A percentile compares a stretch with the other conserved stretches of the same genome.
phyloP scores from a whole-genome alignment of 305 asterid genomes.

The Fraxinus albicans region DNA sequence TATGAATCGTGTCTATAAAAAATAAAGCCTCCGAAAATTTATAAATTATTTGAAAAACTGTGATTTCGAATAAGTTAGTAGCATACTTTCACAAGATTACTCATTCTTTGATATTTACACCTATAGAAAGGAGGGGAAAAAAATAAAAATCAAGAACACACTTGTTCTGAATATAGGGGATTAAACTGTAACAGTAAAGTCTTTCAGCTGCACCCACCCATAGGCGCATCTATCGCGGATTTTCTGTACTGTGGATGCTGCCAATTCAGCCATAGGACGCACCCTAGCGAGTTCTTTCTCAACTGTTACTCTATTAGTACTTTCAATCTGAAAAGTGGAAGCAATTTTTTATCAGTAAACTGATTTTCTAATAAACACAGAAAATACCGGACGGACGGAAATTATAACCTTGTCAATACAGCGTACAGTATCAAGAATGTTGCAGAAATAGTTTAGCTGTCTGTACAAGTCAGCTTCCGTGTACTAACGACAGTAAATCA shows the following conservation, averaged over 20 bases:
- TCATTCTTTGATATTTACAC: no score
- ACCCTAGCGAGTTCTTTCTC: slow-evolving; percentile 67
- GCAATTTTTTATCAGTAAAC: background rate
- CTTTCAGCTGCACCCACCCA: slow-evolving; percentile 77
- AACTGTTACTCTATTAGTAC: slow-evolving; percentile 41
- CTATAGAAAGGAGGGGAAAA: no score
- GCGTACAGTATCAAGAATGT: slow-evolving; percentile 70
- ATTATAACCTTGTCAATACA: slow-evolving; percentile 63
- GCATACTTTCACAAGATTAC: no score
- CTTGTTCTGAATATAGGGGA: background rate
- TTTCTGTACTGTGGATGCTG: slow-evolving; percentile 61
- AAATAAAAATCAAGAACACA: no score
- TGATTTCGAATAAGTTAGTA: no score
- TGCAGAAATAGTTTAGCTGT: slow-evolving; percentile 81
- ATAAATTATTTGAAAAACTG: no score
- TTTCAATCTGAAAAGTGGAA: slow-evolving; percentile 53
- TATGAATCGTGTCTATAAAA: no score
- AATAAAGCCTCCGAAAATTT: no score
- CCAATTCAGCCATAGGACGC: slow-evolving; percentile 63
- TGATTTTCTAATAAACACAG: background rate
- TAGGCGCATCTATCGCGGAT: slow-evolving; percentile 77
- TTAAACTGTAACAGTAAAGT: slow-evolving; percentile 37
- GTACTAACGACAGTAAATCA: slow-evolving; percentile 44
- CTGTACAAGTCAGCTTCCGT: slow-evolving; percentile 86
- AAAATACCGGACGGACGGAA: background rate